phyloP scores from a whole-genome alignment of 1,139 yeast genomes.

The Saccharomyces hybrid region DNA sequence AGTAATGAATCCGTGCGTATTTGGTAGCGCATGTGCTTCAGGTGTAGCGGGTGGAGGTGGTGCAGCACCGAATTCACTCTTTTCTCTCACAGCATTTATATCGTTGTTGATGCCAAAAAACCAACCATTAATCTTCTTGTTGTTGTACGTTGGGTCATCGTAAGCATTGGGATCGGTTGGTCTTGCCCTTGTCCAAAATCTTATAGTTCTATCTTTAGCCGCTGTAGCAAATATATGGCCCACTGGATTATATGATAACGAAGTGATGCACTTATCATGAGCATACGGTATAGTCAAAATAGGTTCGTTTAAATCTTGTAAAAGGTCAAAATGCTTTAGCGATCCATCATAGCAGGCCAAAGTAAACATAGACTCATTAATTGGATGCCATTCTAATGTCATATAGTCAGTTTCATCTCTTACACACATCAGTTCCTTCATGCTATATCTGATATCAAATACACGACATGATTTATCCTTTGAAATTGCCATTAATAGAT shows the following conservation, averaged over 20 bases:
- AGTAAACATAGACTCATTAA: constrained; percentile 69
- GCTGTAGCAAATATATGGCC: constrained; percentile 91
- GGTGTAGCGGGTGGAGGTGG: constrained; percentile 21
- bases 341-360: constrained; percentile 91
- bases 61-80: constrained; percentile 31
- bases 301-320: constrained; percentile 43
- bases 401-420: constrained; percentile 82
- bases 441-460: constrained; percentile 72
- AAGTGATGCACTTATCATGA: constrained; percentile 87
- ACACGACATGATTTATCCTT: constrained; percentile 83
- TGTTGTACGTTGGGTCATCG: constrained; percentile 72
- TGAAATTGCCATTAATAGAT: constrained; percentile 77
- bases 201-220: constrained; percentile 86
- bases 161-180: constrained; percentile 83
- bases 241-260: constrained; percentile 85
- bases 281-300: constrained; percentile 76
- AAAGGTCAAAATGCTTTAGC: constrained; percentile 65
- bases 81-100: constrained; percentile 44
- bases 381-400: constrained; percentile 87
- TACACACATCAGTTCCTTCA: constrained; percentile 64
- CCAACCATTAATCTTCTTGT: constrained; percentile 67
- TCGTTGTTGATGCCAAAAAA: constrained; percentile 62
- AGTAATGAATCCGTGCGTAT: constrained; percentile 1
- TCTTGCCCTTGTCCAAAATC: constrained; percentile 90
- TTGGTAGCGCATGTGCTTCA: not conserved